Conservation (phyloP, 768 basidiomycete species). For the Asterophora lycoperdoides region DNA sequence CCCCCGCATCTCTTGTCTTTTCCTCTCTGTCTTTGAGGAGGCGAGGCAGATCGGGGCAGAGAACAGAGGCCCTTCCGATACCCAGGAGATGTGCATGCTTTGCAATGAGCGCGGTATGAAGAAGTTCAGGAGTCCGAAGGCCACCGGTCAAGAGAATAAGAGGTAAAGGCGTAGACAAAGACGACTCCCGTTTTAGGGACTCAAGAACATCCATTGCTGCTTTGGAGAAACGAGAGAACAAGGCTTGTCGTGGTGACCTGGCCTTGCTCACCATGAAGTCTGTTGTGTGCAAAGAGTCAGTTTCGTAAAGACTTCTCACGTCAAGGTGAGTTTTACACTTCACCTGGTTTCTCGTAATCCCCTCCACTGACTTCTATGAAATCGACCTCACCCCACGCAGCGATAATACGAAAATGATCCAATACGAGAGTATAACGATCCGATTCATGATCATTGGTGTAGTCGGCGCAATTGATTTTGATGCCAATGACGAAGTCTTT, state of each 20-base stretch:
- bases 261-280: slow-evolving; percentile 38
- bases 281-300: slow-evolving; percentile 17
- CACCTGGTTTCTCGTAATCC: slow-evolving; percentile 77
- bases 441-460: slow-evolving; percentile 32
- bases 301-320: not conserved
- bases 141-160: slow-evolving; percentile 81
- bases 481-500: slow-evolving; percentile 66
- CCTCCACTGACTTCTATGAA: slow-evolving; percentile 89
- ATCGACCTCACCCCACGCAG: slow-evolving; percentile 64
- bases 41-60: slow-evolving; percentile 57
- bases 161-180: slow-evolving; percentile 35
- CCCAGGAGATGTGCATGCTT: slow-evolving; percentile 73
- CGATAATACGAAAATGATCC: slow-evolving; percentile 55
- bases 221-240: slow-evolving; percentile 68
- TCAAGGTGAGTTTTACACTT: slow-evolving; percentile 7
- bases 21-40: slow-evolving; percentile 27
- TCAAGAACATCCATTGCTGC: slow-evolving; percentile 45
- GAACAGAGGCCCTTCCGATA: slow-evolving; percentile 62
- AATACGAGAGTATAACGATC: slow-evolving; percentile 43
- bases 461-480: slow-evolving; percentile 81
- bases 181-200: slow-evolving; percentile 21
- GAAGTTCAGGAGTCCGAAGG: slow-evolving; percentile 53
- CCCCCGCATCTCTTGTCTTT: slow-evolving; percentile 13
- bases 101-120: slow-evolving; percentile 48
- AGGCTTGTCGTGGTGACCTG: slow-evolving; percentile 53